Base-by-base conservation (phyloP, 208 protist genomes). In the Trypanosomatidae sp. region DNA sequence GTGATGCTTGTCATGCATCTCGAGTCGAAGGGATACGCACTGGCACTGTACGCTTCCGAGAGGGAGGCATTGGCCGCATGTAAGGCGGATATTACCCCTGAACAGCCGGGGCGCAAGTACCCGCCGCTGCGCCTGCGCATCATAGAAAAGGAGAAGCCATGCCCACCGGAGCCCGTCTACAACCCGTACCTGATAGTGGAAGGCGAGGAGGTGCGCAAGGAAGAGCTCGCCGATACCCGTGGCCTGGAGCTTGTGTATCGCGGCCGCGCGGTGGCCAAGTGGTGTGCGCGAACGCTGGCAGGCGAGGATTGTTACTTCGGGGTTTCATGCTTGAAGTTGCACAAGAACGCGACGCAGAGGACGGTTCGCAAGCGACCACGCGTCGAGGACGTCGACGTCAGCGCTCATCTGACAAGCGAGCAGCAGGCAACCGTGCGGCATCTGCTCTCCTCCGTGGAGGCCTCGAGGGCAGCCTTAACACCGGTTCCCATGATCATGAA, bases 1-100 rank as follows among this genome's bases (percentile, higher is more conserved):
- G 78, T 97, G 49, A 97, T 97, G 93, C 81, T 90, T 6, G 89
- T 92, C 2, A 93, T 95, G 88, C 91, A 95, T 66, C 90, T 95
- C 12, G 88, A 94, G 69, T 89, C 81, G 13, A 73, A 80, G 36
- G 87, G 87, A 43, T 95, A 90, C 71, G 93, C 75, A 2, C 80
- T 95, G 41, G 91, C 88, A 13, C 70, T 97, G 25, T 97, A 95
- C 77, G 91, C 91, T 10, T 91, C 86, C 1, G 88, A 97, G 79
- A 82, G 77, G 17, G 93, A 95, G 76, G 93, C 93, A 5, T 66
- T 95, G 25, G 93, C 76, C 28, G 93, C 93, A 25, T 97, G 93
- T 77, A 85, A 90, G 71, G 82, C 89, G 3, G 83, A 72, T 12
- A 92, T 95, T 28, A 79, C 77, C 3, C 85, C 79, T 41, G 68